These are phyloP conservation scores for Dactylellina drechsleri DNA, from an alignment of 2,329 filamentous ascomycete species.

Conservation along the genomic window DNA sequence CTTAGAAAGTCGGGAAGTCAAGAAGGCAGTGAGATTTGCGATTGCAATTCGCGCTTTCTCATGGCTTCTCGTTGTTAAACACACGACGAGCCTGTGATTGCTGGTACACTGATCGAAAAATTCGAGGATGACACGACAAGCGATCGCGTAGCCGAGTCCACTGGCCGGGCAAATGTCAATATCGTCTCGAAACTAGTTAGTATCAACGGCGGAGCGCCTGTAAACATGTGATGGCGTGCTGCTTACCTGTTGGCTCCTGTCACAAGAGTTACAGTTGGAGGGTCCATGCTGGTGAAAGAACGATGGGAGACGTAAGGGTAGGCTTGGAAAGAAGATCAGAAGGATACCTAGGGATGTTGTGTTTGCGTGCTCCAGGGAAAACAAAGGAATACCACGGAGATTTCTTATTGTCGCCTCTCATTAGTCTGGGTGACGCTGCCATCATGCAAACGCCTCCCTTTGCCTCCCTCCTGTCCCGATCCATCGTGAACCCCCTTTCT, in stretches of 20 bases:
- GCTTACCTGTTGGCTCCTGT: constrained; percentile 49
- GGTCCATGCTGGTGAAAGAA: constrained; percentile 1
- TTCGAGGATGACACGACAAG: constrained; percentile 40
- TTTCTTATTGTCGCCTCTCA: neutral
- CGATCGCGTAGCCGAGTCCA: constrained; percentile 51
- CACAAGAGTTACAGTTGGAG: constrained; percentile 31
- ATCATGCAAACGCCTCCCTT: neutral
- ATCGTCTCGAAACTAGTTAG: no score
- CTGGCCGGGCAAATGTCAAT: constrained; percentile 8
- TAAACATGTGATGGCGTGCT: neutral
- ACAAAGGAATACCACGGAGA: neutral
- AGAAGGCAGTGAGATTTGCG: constrained; percentile 46
- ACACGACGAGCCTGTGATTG: constrained; percentile 50
- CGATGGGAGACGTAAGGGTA: constrained; percentile 7
- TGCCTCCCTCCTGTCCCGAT: neutral
- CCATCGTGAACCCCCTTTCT: no score
- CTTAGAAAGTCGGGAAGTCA: constrained; percentile 26
- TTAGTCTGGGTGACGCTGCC: no score
- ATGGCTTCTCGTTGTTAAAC: constrained; percentile 56
- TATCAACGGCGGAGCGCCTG: no score
- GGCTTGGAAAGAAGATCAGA: no score
- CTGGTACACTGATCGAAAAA: constrained; percentile 53
- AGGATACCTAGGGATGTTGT: neutral
- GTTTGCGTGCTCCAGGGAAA: neutral
- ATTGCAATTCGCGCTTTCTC: constrained; percentile 55